Percentiles rank a stretch among this genome's conserved stretches.
These are phyloP conservation scores for Coemansia asiatica DNA, from an alignment of 192 early-diverging fungal genomes.

Conservation along the genomic window DNA sequence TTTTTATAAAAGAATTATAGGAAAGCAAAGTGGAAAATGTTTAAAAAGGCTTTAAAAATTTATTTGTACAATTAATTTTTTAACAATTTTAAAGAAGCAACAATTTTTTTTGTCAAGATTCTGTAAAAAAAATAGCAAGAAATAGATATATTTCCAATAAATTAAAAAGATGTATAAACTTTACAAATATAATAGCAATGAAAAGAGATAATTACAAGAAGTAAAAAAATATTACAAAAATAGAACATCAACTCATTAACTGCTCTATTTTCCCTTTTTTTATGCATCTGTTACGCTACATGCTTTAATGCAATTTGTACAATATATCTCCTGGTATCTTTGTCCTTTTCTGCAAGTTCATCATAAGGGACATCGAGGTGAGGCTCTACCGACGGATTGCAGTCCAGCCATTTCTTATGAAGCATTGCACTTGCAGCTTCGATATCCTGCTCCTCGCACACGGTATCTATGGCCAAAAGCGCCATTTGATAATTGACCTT, in stretches of 20 bases:
- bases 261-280: neutral
- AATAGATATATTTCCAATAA: too few relatives aligned
- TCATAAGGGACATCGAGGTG: neutral
- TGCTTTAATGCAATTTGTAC: neutral
- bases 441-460: neutral
- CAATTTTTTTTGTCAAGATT: too few relatives aligned
- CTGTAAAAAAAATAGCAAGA: too few relatives aligned
- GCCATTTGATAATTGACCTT: neutral
- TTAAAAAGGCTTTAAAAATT: too few relatives aligned
- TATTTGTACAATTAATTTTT: too few relatives aligned
- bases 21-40: too few relatives aligned
- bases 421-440: constrained; percentile 3
- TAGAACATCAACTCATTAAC: neutral
- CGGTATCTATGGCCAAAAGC: neutral
- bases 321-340: neutral
- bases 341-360: neutral
- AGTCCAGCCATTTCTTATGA: neutral
- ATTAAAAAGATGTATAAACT: too few relatives aligned
- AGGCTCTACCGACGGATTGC: neutral
- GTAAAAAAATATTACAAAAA: neutral
- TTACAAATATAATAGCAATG: too few relatives aligned
- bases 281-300: neutral
- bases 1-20: too few relatives aligned
- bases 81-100: too few relatives aligned
- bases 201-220: too few relatives aligned